phyloP scores from a whole-genome alignment of 139 green algal genomes.

The Gonium pectorale region DNA sequence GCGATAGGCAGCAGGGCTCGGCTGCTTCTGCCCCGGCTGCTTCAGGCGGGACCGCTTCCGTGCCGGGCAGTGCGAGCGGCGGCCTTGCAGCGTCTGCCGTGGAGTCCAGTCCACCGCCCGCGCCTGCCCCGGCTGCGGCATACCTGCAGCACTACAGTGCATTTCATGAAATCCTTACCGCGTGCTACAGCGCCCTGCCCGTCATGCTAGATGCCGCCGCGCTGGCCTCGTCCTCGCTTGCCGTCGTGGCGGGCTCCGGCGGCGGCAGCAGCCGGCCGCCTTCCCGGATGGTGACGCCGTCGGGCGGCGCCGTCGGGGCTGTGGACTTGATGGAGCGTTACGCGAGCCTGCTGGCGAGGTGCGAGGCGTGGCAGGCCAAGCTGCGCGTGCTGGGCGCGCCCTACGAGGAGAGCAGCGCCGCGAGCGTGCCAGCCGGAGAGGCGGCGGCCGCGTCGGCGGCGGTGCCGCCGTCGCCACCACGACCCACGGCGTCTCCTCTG shows the following conservation, averaged over 20 bases:
- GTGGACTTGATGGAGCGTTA: conserved; percentile 24
- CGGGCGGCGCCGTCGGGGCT: not conserved
- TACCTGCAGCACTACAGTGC: conserved; percentile 25
- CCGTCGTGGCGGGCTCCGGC: not conserved
- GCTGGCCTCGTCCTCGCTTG: not conserved
- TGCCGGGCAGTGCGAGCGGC: too few species aligned
- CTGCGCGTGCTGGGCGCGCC: not conserved
- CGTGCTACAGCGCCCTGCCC: conserved; percentile 19
- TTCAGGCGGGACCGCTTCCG: too few species aligned
- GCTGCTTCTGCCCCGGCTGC: too few species aligned
- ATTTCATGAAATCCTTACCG: conserved; percentile 35
- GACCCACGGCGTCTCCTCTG: not conserved
- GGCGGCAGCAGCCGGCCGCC: conserved; percentile 9
- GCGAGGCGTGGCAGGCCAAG: conserved; percentile 38
- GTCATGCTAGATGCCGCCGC: conserved; percentile 18
- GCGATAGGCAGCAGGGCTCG: too few species aligned
- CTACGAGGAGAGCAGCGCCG: not conserved
- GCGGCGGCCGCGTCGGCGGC: not conserved
- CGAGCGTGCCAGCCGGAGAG: not conserved
- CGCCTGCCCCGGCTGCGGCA: not conserved
- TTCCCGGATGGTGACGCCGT: not conserved
- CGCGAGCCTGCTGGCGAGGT: not conserved
- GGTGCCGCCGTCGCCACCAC: not conserved
- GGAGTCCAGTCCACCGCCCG: not conserved
- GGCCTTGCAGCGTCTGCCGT: too few species aligned